A percentile compares a stretch with the other conserved stretches of the same genome.
Evolutionary conservation across 176 grass and related monocot genomes (phyloP).

Genomic region (Cenchrus fungigraminus): DNA sequence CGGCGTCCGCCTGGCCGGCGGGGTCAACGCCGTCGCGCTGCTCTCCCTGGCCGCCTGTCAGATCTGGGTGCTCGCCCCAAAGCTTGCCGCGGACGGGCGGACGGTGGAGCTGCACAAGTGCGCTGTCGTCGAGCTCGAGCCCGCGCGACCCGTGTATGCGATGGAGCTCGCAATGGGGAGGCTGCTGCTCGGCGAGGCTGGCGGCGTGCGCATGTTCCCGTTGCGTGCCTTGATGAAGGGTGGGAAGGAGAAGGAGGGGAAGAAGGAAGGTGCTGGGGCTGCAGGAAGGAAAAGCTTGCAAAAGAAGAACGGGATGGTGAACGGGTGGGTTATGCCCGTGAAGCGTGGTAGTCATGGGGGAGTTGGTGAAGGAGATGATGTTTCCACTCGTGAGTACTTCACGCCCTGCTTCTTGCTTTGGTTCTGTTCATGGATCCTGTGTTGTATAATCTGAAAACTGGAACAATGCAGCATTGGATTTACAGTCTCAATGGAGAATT

Average conservation of each 20-base stretch:
- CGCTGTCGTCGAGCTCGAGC: slow-evolving; percentile 71
- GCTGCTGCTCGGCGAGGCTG: slow-evolving; percentile 79
- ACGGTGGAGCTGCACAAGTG: slow-evolving; percentile 84
- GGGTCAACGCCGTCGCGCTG: slow-evolving; percentile 68
- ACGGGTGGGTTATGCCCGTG: slow-evolving; percentile 53
- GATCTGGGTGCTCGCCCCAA: slow-evolving; percentile 83
- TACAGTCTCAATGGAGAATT: not conserved
- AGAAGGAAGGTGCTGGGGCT: slow-evolving; percentile 26
- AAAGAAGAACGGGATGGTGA: slow-evolving; percentile 64
- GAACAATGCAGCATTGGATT: not conserved
- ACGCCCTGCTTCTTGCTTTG: not conserved
- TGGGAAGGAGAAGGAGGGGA: slow-evolving; percentile 32
- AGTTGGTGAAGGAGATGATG: slow-evolving; percentile 37
- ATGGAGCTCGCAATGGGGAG: slow-evolving; percentile 69
- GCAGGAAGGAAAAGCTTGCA: slow-evolving; percentile 35
- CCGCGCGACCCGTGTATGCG: slow-evolving; percentile 63
- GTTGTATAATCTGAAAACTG: not conserved
- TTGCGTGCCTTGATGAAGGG: slow-evolving; percentile 74
- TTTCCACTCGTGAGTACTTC: slow-evolving; percentile 49
- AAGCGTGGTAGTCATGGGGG: slow-evolving; percentile 24
- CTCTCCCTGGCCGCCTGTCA: slow-evolving; percentile 68
- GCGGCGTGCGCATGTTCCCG: slow-evolving; percentile 73
- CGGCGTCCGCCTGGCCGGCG: slow-evolving; percentile 59
- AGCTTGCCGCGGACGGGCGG: slow-evolving; percentile 38
- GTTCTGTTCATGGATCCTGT: slow-evolving; percentile 12